Percentiles rank a stretch among this genome's conserved stretches.
Conservation (phyloP, 768 basidiomycete genomes). For the Termitomyces sp. region DNA sequence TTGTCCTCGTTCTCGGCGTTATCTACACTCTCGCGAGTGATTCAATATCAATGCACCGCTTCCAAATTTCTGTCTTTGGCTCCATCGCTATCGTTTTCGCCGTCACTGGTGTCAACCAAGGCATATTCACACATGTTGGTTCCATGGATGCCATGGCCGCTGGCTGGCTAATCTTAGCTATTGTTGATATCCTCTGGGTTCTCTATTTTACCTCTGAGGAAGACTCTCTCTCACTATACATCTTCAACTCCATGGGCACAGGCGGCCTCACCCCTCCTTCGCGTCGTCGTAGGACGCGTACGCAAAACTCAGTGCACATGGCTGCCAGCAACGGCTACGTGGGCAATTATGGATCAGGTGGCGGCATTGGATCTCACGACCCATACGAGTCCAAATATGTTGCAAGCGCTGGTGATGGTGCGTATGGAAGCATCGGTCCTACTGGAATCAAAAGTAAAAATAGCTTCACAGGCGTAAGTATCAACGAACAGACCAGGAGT, state of each 20-base stretch:
- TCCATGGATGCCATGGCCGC: conserved; percentile 81
- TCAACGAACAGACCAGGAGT: conserved; percentile 33
- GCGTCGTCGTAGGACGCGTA: conserved; percentile 70
- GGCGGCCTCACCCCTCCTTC: conserved; percentile 81
- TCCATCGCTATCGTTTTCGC: conserved; percentile 87
- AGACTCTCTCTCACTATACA: conserved; percentile 76
- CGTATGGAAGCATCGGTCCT: conserved; percentile 42
- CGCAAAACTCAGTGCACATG: conserved; percentile 57
- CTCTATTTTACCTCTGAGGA: conserved; percentile 97
- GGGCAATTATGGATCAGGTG: conserved; percentile 58
- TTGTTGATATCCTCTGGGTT: conserved; percentile 94
- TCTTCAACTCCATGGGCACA: conserved; percentile 86
- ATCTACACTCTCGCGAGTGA: conserved; percentile 80
- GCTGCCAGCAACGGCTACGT: conserved; percentile 57
- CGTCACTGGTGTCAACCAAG: conserved; percentile 63
- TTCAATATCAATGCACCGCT: conserved; percentile 87
- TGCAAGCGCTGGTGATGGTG: conserved; percentile 41
- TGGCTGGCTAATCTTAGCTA: conserved; percentile 89
- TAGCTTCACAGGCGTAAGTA: conserved; percentile 45
- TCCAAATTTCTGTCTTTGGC: conserved; percentile 86
- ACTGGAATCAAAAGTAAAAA: conserved; percentile 49
- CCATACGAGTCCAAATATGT: conserved; percentile 58
- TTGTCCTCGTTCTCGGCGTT: conserved; percentile 67
- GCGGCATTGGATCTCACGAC: conserved; percentile 65
- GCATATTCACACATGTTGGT: conserved; percentile 50